These are phyloP conservation scores for Gossypium thurberi DNA, from an alignment of 345 rosid species.

Conservation along the genomic window DNA sequence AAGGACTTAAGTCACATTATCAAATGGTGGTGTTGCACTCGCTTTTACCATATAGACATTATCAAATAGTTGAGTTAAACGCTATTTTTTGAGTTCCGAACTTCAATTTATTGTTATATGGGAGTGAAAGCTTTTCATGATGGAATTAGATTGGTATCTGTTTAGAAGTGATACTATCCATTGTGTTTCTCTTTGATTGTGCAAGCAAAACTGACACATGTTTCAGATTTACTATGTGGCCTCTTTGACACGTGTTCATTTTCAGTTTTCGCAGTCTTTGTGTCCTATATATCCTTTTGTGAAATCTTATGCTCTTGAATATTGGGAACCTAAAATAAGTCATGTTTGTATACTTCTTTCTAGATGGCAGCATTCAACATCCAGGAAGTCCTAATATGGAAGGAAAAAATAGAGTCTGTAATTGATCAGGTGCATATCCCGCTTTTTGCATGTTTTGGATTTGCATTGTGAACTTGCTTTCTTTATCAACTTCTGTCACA, in stretches of 20 bases:
- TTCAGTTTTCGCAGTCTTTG: neutral
- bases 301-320: conserved; percentile 10
- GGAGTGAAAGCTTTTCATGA: neutral
- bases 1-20: neutral
- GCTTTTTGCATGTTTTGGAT: neutral
- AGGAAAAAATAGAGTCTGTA: conserved; percentile 79
- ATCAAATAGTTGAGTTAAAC: neutral
- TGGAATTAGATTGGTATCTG: neutral
- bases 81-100: neutral
- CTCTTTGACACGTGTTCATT: neutral
- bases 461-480: conserved; percentile 3
- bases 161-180: neutral
- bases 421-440: conserved; percentile 77
- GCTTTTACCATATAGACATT: neutral
- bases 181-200: neutral
- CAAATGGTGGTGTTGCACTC: neutral
- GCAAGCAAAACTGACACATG: neutral
- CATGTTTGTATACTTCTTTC: conserved; percentile 25
- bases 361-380: conserved; percentile 99
- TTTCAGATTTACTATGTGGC: neutral
- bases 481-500: neutral
- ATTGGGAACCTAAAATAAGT: conserved; percentile 6
- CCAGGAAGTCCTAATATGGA: conserved; percentile 90
- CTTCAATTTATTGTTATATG: neutral
- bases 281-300: neutral